Evolutionary conservation across 805 yeast genomes (phyloP), one percentile per base, ranked within the genome.

Genomic region (Candida suzukii): DNA sequence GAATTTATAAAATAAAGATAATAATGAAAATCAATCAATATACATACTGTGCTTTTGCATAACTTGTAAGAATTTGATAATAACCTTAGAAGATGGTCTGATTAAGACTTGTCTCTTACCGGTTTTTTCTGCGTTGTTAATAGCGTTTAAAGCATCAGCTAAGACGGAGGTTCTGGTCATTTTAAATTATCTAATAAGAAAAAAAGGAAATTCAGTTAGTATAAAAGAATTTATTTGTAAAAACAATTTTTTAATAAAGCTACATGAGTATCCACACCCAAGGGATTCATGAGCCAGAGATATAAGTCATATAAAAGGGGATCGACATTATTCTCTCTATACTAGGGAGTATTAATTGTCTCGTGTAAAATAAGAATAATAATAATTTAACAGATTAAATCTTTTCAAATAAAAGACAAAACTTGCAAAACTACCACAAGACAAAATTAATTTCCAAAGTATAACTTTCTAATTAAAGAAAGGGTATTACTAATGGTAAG

Each of bases 141-240:
- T 90, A 64, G 96, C 83, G 76, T 91, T 91, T 67, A 90, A 83
- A 69, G 97, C 97, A 78, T 90, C 98, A 68, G 96, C 96, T 71
- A 90, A 85, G 72, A 84, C 97, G 64, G 98, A 90, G 60, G 96
- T 80, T 79, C 97, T 90, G 72, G 97, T 88, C 98, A 91, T 88
- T 71, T 65, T 76, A 54, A 18, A 18, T 20, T 36, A 36, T 24
- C 9, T 22, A 22, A 36, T 41, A 39, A 30, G 32, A 22, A 16
- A 36, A 22, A 33, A 45, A 51, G 40, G 41, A 50, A 57, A 52
- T 59, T 46, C 13, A 7, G 39, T 41, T 37, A 37, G 39, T 36
- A 38, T 14, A 4, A 19, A 18, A n/a, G 16, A 21, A 19, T 14
- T 32, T 36, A 25, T 13, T 30, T 43, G 52, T 60, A 58, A 58